Evolutionary conservation across 2,329 filamentous ascomycete genomes (phyloP).

Genomic region (Colletotrichum acutatum): DNA sequence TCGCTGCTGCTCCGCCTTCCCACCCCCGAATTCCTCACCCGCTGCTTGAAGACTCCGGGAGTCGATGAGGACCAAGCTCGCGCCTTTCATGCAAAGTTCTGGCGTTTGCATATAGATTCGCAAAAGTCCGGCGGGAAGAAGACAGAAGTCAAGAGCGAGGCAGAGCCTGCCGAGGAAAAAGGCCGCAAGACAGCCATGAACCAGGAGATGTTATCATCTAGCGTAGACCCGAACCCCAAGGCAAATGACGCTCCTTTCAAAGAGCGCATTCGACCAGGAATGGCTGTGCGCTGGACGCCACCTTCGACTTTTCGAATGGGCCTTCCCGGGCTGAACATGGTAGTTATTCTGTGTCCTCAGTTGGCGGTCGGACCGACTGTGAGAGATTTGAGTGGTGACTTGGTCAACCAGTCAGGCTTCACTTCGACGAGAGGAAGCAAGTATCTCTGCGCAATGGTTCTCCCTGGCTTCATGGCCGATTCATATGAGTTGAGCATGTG

Average conservation of each 20-base stretch:
- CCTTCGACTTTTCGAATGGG: slow-evolving; percentile 29
- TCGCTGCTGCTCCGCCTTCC: slow-evolving; percentile 53
- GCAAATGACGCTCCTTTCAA: slow-evolving; percentile 46
- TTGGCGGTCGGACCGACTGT: slow-evolving; percentile 35
- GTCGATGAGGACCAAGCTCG: slow-evolving; percentile 51
- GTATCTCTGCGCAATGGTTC: slow-evolving; percentile 52
- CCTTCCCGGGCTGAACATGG: slow-evolving; percentile 41
- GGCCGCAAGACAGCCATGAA: background rate
- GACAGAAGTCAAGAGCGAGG: background rate
- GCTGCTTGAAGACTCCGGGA: slow-evolving; percentile 50
- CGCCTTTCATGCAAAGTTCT: slow-evolving; percentile 55
- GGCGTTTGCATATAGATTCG: slow-evolving; percentile 55
- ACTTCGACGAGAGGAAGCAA: slow-evolving; percentile 10
- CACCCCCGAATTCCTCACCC: slow-evolving; percentile 50
- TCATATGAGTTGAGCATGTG: slow-evolving; percentile 53
- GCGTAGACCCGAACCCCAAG: slow-evolving; percentile 42
- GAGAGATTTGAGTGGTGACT: slow-evolving; percentile 37
- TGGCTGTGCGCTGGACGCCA: slow-evolving; percentile 50
- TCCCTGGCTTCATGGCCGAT: slow-evolving; percentile 46
- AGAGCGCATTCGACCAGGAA: slow-evolving; percentile 53
- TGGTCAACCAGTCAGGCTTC: slow-evolving; percentile 28
- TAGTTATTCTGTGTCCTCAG: slow-evolving; percentile 46
- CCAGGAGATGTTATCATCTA: slow-evolving; percentile 37
- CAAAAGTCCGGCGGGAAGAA: slow-evolving; percentile 33
- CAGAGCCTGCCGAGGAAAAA: background rate